Base-by-base conservation (phyloP, 1,139 yeast genomes). In the Taphrina pruni region DNA sequence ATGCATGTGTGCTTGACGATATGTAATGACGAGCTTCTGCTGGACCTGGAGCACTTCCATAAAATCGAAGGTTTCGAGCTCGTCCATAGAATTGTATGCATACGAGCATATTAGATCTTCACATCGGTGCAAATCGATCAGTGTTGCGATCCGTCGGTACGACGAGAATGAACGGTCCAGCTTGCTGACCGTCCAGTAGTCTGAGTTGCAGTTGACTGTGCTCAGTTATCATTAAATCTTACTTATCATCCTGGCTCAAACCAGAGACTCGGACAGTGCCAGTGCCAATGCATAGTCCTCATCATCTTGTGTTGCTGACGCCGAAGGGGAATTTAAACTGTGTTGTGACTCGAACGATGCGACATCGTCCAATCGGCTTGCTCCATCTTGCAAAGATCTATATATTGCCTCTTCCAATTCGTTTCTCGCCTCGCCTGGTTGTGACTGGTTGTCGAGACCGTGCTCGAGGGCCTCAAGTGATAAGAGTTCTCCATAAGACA, bases 401-500 rank as follows among this genome's bases (percentile, higher is more conserved):
- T 41, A 21, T 7, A 56, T 41, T 38, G 60, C 60, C 38, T 56
- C 60, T 17, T n/a, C 50, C 17, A 56, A 8, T 20, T 56, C 60
- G 50, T 56, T 48, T 50, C 54, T 21, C 8, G 20, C 20, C 9
- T 45, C 48, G 12, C 8, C 5, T 17, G 48, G 48, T 14, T n/a
- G 48, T 39, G 43, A 14, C 48, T 7, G 48, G 2, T n/a, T 7
- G 20, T 45, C 20, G 2, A 21, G 12, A 21, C 36, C 54, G n/a
- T 21, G 54, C 36, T 41, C 60, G 36, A 21, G n/a, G 2, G 60
- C 14, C 60, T 56, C 60, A 17, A 56, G 41, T 12, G 60, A 56
- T 26, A 56, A 36, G 39, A 62, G 32, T 17, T 51, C 48, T 12
- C 21, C 57, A 26, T 62, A 62, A 20, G 66, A 54, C 4, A 62